phyloP scores from a whole-genome alignment of 2,329 filamentous ascomycete genomes.

The Arthrobotrys entomopaga region DNA sequence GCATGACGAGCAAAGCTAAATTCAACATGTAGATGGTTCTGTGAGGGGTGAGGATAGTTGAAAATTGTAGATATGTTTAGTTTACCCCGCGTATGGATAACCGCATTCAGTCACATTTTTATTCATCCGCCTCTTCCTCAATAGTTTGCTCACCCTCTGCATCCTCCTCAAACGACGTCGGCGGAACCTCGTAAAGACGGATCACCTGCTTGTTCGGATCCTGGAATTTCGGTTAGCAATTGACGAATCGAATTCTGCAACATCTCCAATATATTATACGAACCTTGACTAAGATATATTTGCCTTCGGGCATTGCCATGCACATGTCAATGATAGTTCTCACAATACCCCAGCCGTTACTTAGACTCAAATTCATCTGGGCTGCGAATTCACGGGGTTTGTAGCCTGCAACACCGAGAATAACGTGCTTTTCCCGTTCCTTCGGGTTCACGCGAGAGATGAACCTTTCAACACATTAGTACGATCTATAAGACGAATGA shows the following conservation, averaged over 20 bases:
- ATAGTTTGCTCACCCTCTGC: slow-evolving; percentile 74
- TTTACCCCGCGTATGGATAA: slow-evolving; percentile 19
- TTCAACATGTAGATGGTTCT: slow-evolving; percentile 24
- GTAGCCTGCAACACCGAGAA: slow-evolving; percentile 95
- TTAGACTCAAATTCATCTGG: slow-evolving; percentile 97
- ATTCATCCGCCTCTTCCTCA: slow-evolving; percentile 68
- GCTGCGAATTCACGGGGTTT: slow-evolving; percentile 96
- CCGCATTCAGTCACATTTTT: slow-evolving; percentile 60
- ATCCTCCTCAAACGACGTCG: slow-evolving; percentile 89
- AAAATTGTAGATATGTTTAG: slow-evolving; percentile 27
- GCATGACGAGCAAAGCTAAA: slow-evolving; percentile 15
- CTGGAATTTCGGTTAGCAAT: slow-evolving; percentile 68
- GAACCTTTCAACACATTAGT: slow-evolving; percentile 72
- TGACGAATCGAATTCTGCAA: background rate
- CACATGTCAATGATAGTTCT: slow-evolving; percentile 97
- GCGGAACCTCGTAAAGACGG: slow-evolving; percentile 89
- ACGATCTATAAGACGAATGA: background rate
- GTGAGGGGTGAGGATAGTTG: slow-evolving; percentile 12
- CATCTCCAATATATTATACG: slow-evolving; percentile 1
- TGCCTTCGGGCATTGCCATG: slow-evolving; percentile 78
- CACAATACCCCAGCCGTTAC: slow-evolving; percentile 99
- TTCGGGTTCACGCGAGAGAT: slow-evolving; percentile 94
- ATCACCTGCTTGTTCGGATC: slow-evolving; percentile 98
- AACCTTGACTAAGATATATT: slow-evolving; percentile 77
- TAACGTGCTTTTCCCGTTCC: slow-evolving; percentile 89